phyloP scores from a whole-genome alignment of 495 filamentous ascomycete genomes.

The Annulohypoxylon maeteangense region DNA sequence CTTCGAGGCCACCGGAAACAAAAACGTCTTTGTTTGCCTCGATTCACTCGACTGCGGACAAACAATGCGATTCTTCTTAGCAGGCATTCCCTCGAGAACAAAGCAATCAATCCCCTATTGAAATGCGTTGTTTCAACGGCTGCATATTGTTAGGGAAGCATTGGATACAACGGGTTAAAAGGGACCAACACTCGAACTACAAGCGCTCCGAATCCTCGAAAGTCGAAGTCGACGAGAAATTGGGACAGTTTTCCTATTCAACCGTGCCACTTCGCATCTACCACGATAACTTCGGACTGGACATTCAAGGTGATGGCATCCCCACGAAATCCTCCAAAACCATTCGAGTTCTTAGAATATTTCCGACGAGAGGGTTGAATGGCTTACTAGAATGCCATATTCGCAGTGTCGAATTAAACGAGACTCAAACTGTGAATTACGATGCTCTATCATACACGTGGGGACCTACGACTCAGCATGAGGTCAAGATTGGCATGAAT shows the following conservation, averaged over 20 bases:
- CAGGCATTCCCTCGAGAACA: slow-evolving; percentile 11
- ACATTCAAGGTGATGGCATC: neutral
- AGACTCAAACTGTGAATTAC: slow-evolving; percentile 3
- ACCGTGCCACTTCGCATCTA: slow-evolving; percentile 9
- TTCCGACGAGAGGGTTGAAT: slow-evolving; percentile 13
- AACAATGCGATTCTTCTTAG: slow-evolving; percentile 21
- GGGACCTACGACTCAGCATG: slow-evolving; percentile 16
- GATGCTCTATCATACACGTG: slow-evolving; percentile 46
- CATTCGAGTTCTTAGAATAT: slow-evolving; percentile 35
- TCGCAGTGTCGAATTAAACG: slow-evolving; percentile 16
- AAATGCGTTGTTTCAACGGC: slow-evolving; percentile 29
- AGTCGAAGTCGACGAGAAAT: neutral
- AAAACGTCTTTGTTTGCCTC: slow-evolving; percentile 20
- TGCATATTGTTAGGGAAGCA: slow-evolving; percentile 9
- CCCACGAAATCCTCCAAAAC: neutral
- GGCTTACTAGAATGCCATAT: slow-evolving; percentile 21
- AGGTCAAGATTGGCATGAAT: slow-evolving; percentile 5
- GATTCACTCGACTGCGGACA: slow-evolving; percentile 7
- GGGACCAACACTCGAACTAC: neutral
- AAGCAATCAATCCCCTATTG: slow-evolving; percentile 2
- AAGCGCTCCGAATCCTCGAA: neutral
- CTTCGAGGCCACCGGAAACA: slow-evolving; percentile 21
- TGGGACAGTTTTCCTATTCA: slow-evolving; percentile 22
- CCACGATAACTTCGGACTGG: neutral
- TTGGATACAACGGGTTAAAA: slow-evolving; percentile 6